These are phyloP conservation scores for Aureobasidium sp. DNA, from an alignment of 2,329 filamentous ascomycete species.

Conservation along the genomic window DNA sequence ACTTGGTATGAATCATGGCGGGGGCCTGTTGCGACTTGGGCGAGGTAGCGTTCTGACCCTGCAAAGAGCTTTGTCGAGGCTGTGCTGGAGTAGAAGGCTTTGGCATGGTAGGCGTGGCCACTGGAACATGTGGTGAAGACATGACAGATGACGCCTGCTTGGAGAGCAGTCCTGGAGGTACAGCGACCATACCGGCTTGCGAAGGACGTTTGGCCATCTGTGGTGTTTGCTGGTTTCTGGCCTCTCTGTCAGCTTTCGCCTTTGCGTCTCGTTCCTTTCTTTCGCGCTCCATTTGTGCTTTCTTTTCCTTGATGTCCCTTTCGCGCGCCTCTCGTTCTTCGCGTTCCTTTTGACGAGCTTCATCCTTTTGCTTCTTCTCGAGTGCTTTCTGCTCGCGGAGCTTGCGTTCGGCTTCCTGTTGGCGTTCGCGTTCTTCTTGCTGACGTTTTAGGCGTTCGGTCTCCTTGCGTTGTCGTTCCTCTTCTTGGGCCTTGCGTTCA, in stretches of 20 bases:
- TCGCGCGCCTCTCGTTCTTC: slow-evolving; percentile 56
- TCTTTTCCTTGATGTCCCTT: slow-evolving; percentile 63
- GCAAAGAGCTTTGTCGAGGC: slow-evolving; percentile 68
- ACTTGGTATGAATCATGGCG: slow-evolving; percentile 37
- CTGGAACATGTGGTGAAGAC: slow-evolving; percentile 69
- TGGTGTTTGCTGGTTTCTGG: slow-evolving; percentile 23
- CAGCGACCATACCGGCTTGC: slow-evolving; percentile 44
- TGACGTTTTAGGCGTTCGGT: slow-evolving; percentile 70
- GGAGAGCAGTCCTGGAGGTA: slow-evolving; percentile 45
- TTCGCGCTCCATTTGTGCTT: slow-evolving; percentile 47
- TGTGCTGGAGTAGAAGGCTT: slow-evolving; percentile 76
- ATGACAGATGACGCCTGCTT: slow-evolving; percentile 46
- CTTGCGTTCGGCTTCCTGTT: slow-evolving; percentile 79
- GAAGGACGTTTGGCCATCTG: slow-evolving; percentile 49
- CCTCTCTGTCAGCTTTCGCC: slow-evolving; percentile 34
- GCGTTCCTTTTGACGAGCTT: slow-evolving; percentile 68
- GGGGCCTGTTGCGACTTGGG: slow-evolving; percentile 57
- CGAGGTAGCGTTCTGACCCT: slow-evolving; percentile 59
- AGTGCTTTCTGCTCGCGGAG: slow-evolving; percentile 68
- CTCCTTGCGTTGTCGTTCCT: slow-evolving; percentile 76
- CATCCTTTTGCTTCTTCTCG: slow-evolving; percentile 68
- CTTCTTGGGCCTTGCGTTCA: slow-evolving; percentile 82
- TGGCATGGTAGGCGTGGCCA: slow-evolving; percentile 71
- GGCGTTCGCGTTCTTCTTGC: slow-evolving; percentile 77
- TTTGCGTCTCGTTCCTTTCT: slow-evolving; percentile 54